A percentile compares a stretch with the other conserved stretches of the same genome.
phyloP scores from a whole-genome alignment of 257 asterid genomes.

The Salvia rosmarinus region DNA sequence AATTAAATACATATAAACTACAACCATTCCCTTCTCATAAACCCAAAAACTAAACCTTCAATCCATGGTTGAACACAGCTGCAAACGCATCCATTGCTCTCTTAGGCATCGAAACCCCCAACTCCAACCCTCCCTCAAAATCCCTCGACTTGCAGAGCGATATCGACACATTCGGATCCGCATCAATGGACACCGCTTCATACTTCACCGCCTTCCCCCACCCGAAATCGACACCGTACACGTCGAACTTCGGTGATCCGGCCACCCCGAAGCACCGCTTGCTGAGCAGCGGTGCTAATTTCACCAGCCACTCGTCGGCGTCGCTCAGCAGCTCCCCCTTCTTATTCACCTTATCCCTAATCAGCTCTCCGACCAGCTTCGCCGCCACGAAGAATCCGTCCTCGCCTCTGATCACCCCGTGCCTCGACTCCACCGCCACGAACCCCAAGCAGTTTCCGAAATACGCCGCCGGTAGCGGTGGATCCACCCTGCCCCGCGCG shows the following conservation, averaged over 20 bases:
- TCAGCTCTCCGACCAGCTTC: constrained; percentile 32
- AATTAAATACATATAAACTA: too few relatives aligned
- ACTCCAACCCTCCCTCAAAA: constrained; percentile 41
- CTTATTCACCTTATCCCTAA: constrained; percentile 33
- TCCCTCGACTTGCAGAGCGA: constrained; percentile 39
- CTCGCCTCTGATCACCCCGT: constrained; percentile 29
- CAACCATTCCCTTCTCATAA: too few relatives aligned
- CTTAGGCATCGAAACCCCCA: constrained; percentile 27
- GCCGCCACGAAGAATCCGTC: constrained; percentile 35
- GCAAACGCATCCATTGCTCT: constrained; percentile 41
- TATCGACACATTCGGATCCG: neutral
- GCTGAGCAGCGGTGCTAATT: neutral
- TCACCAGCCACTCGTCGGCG: constrained; percentile 36
- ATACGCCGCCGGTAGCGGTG: constrained; percentile 42
- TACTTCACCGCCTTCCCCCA: constrained; percentile 39
- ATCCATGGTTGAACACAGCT: constrained; percentile 20
- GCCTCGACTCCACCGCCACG: constrained; percentile 26
- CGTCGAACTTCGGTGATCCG: constrained; percentile 42
- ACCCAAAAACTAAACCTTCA: neutral
- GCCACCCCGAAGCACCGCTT: constrained; percentile 34
- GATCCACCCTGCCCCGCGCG: constrained; percentile 39
- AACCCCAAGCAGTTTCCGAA: constrained; percentile 46
- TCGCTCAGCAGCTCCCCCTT: constrained; percentile 38
- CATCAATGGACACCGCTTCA: constrained; percentile 36
- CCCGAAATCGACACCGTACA: constrained; percentile 44